Conservation (phyloP, 495 filamentous ascomycete species). For the Xylaria intraflava region DNA sequence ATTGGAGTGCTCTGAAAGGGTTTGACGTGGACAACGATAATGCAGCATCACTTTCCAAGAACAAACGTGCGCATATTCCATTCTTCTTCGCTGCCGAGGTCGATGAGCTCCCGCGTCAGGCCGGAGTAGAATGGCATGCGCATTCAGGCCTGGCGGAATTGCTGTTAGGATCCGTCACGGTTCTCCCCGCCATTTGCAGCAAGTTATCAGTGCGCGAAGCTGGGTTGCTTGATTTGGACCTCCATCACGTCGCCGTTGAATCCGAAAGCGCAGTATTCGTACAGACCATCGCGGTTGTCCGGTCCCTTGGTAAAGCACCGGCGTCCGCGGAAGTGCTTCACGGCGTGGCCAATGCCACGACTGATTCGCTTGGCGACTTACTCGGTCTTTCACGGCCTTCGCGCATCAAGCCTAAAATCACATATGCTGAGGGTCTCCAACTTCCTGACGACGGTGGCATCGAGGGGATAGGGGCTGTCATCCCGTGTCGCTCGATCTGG, state of each 20-base stretch:
- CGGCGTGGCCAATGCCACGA: not conserved
- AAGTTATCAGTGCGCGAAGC: not conserved
- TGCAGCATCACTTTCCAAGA: not conserved
- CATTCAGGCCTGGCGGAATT: conserved; percentile 26
- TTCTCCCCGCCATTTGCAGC: conserved; percentile 1
- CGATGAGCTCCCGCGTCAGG: conserved; percentile 59
- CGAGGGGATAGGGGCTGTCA: conserved; percentile 12
- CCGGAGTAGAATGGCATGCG: conserved; percentile 68
- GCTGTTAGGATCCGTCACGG: conserved; percentile 10
- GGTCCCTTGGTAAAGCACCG: not conserved
- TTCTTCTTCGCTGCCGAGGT: conserved; percentile 70
- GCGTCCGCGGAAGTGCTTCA: conserved; percentile 1
- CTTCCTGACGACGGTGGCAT: not conserved
- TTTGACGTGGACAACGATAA: conserved; percentile 16
- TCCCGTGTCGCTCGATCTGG: conserved; percentile 27
- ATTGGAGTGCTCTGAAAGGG: conserved; percentile 27
- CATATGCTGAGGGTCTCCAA: conserved; percentile 11
- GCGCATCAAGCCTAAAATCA: conserved; percentile 15
- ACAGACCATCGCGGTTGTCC: conserved; percentile 13
- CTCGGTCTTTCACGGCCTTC: not conserved
- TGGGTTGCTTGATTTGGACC: not conserved
- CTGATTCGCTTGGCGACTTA: not conserved
- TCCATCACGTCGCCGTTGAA: conserved; percentile 20
- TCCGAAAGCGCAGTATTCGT: conserved; percentile 15
- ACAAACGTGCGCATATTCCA: conserved; percentile 31